These are phyloP conservation scores for Lojkania enalia DNA, from an alignment of 2,329 filamentous ascomycete genomes.

Conservation along the genomic window DNA sequence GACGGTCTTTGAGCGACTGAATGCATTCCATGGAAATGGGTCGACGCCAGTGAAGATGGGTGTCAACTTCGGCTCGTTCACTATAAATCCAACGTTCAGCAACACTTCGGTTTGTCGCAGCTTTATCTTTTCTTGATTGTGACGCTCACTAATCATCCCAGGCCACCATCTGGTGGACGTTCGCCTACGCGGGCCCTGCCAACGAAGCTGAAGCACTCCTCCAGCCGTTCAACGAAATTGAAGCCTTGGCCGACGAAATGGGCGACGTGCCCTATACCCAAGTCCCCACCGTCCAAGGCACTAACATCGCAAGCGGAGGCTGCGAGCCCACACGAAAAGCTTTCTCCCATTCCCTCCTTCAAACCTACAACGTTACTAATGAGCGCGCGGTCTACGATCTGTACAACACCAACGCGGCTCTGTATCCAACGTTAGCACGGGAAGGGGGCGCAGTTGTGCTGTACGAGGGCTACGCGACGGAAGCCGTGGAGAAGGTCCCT, in stretches of 20 bases:
- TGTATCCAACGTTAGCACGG: slow-evolving; percentile 20
- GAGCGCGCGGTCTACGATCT: slow-evolving; percentile 20
- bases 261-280: slow-evolving; percentile 18
- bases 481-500: slow-evolving; percentile 18
- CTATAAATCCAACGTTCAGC: slow-evolving; percentile 4
- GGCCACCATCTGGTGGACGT: slow-evolving; percentile 20
- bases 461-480: slow-evolving; percentile 12
- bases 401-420: slow-evolving; percentile 23
- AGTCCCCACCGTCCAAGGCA: slow-evolving; percentile 20
- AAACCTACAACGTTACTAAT: slow-evolving; percentile 18
- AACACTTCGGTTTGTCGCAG: slow-evolving; percentile 3
- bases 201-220: slow-evolving; percentile 14
- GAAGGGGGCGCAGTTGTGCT: slow-evolving; percentile 22
- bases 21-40: slow-evolving; percentile 10
- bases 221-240: too few species aligned
- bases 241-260: too few species aligned
- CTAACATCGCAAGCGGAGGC: slow-evolving; percentile 13
- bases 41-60: slow-evolving; percentile 7
- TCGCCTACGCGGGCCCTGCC: slow-evolving; percentile 26
- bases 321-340: slow-evolving; percentile 18
- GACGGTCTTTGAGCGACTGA: slow-evolving; percentile 11
- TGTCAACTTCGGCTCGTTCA: slow-evolving; percentile 12
- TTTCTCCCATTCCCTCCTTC: slow-evolving; percentile 18
- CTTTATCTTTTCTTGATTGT: background rate
- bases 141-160: slow-evolving; percentile 4